Evolutionary conservation across 164 flowering plant genomes (phyloP).

Genomic region (Nymphaea colorata): DNA sequence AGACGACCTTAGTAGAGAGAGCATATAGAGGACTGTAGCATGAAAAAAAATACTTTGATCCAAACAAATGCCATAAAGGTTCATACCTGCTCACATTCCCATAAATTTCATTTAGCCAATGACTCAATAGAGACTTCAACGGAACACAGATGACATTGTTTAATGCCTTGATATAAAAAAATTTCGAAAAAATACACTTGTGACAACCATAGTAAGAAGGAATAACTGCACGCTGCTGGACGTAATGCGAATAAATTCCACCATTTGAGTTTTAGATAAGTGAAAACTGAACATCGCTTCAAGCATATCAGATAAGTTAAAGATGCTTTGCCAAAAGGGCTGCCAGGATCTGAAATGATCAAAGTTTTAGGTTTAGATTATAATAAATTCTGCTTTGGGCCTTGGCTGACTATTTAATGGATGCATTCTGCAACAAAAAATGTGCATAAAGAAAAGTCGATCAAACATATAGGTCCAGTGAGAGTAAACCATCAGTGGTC

Average conservation of each 20-base stretch:
- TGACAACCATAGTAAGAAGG: background rate
- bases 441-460: too few species aligned
- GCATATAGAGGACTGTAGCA: slow-evolving; percentile 97
- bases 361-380: too few species aligned
- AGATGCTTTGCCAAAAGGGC: slow-evolving; percentile 74
- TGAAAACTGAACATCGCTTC: slow-evolving; percentile 89
- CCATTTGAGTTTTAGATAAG: slow-evolving; percentile 86
- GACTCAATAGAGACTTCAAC: background rate
- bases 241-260: slow-evolving; percentile 16
- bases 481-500: too few species aligned
- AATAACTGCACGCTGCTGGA: background rate
- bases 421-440: too few species aligned
- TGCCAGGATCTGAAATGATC: slow-evolving; percentile 77
- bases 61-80: slow-evolving; percentile 61
- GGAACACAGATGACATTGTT: background rate
- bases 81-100: slow-evolving; percentile 99
- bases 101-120: too few species aligned
- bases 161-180: background rate
- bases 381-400: too few species aligned
- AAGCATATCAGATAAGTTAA: slow-evolving; percentile 86
- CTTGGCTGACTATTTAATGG: too few species aligned
- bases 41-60: slow-evolving; percentile 87
- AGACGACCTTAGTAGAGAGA: slow-evolving; percentile 90
- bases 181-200: background rate
- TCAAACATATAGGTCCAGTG: too few species aligned